Percentiles rank a stretch among this genome's conserved stretches.
phyloP scores from a whole-genome alignment of 2,329 filamentous ascomycete genomes.

The Ophiostoma sp. region DNA sequence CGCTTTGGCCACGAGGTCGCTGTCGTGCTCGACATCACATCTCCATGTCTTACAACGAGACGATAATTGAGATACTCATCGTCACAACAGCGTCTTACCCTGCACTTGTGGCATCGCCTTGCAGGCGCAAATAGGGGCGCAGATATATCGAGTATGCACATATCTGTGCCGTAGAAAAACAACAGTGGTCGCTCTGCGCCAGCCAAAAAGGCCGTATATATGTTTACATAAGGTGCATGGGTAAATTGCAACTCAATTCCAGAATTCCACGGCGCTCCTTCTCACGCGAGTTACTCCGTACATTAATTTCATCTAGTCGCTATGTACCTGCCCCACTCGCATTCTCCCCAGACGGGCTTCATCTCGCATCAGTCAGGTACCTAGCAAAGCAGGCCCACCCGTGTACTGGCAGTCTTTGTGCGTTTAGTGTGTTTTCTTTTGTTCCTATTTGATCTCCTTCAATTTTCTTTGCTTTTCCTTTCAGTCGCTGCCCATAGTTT shows the following conservation, averaged over 20 bases:
- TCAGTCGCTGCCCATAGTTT: too few species aligned
- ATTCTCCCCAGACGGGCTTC: conserved; percentile 27
- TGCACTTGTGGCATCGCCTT: not conserved
- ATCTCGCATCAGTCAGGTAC: conserved; percentile 30
- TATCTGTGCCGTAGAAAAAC: conserved; percentile 1
- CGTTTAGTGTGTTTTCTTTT: not conserved
- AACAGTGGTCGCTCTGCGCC: not conserved
- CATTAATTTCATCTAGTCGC: conserved; percentile 30
- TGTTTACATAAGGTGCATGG: not conserved
- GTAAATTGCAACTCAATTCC: not conserved
- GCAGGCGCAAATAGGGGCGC: not conserved
- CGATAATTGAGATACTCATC: not conserved
- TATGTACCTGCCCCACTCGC: conserved; percentile 30
- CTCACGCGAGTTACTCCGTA: conserved; percentile 25
- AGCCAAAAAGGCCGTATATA: too few species aligned
- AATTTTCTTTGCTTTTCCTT: too few species aligned
- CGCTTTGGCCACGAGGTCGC: conserved; percentile 3
- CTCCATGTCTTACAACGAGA: too few species aligned
- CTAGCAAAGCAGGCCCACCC: conserved; percentile 21
- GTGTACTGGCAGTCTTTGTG: not conserved
- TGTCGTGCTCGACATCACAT: too few species aligned
- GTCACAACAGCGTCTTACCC: not conserved
- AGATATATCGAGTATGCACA: not conserved
- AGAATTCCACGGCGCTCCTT: not conserved
- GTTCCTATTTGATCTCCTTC: not conserved